These are phyloP conservation scores for Populus hybrid DNA, from an alignment of 441 rosid genomes.

Conservation along the genomic window DNA sequence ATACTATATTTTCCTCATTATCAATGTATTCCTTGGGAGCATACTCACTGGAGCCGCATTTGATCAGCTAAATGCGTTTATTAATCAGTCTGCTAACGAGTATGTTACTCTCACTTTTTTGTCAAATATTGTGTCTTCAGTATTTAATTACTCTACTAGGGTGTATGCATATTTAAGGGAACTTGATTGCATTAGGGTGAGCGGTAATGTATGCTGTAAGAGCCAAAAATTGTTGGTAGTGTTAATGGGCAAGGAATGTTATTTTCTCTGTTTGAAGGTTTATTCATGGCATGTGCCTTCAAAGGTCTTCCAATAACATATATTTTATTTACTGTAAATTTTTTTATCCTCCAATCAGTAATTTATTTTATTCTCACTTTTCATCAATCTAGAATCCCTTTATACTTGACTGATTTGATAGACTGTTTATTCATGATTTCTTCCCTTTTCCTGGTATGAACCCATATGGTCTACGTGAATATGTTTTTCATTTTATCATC, in stretches of 20 bases:
- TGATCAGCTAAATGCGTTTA: conserved; percentile 69
- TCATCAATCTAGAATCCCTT: neutral
- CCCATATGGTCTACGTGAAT: neutral
- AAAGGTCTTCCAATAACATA: neutral
- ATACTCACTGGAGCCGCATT: conserved; percentile 75
- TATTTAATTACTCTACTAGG: neutral
- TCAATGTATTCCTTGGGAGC: conserved; percentile 80
- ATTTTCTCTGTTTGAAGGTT: neutral
- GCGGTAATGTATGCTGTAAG: neutral
- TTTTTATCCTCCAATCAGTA: neutral
- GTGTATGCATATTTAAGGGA: neutral
- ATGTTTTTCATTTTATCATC: conserved; percentile 7
- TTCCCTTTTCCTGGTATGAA: neutral
- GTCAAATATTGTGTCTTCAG: neutral
- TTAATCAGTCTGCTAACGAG: conserved; percentile 64
- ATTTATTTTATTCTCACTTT: neutral
- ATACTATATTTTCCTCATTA: conserved; percentile 78
- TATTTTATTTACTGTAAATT: neutral
- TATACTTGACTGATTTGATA: no score
- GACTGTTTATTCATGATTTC: neutral
- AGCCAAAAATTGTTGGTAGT: neutral
- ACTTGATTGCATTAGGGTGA: neutral
- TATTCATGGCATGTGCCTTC: neutral
- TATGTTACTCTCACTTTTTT: conserved; percentile 32
- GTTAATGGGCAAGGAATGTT: neutral